phyloP scores from a whole-genome alignment of 441 rosid species.

The Omphalea diandra region DNA sequence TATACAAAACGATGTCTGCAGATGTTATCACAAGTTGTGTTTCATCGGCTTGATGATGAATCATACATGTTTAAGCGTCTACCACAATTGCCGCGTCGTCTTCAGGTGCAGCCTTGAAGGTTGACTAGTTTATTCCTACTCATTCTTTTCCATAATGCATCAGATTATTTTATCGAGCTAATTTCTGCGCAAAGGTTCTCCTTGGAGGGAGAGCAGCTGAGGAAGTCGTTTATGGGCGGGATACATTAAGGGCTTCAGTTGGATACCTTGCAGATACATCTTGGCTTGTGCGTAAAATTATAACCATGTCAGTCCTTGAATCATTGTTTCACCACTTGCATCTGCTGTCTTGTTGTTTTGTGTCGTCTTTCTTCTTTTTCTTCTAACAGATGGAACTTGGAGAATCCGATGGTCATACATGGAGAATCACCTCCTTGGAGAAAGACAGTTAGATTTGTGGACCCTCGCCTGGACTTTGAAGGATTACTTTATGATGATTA shows the following conservation, averaged over 20 bases:
- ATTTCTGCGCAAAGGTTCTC: conserved; percentile 45
- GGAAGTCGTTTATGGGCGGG: conserved; percentile 84
- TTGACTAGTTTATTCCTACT: conserved; percentile 15
- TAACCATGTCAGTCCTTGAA: conserved; percentile 57
- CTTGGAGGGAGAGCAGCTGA: conserved; percentile 99
- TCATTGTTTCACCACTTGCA: conserved; percentile 15
- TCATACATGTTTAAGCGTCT: conserved; percentile 86
- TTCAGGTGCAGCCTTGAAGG: conserved; percentile 57
- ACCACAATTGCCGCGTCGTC: conserved; percentile 88
- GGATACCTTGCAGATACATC: conserved; percentile 87
- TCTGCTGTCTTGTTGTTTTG: conserved; percentile 12
- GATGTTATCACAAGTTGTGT: conserved; percentile 80
- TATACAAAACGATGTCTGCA: conserved; percentile 34
- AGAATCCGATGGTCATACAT: conserved; percentile 88
- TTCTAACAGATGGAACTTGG: conserved; percentile 81
- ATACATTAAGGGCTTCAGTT: conserved; percentile 83
- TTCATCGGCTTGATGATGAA: conserved; percentile 86
- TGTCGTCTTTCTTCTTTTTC: conserved; percentile 18
- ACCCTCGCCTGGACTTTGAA: conserved; percentile 91
- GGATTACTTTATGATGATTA: conserved; percentile 84
- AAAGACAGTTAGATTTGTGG: conserved; percentile 68
- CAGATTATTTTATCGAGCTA: conserved; percentile 1
- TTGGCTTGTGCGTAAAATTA: conserved; percentile 94
- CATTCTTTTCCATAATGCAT: conserved; percentile 5
- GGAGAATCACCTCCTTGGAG: conserved; percentile 95